Conservation (phyloP, 2,329 filamentous ascomycete species). For the Colletotrichum melonis region DNA sequence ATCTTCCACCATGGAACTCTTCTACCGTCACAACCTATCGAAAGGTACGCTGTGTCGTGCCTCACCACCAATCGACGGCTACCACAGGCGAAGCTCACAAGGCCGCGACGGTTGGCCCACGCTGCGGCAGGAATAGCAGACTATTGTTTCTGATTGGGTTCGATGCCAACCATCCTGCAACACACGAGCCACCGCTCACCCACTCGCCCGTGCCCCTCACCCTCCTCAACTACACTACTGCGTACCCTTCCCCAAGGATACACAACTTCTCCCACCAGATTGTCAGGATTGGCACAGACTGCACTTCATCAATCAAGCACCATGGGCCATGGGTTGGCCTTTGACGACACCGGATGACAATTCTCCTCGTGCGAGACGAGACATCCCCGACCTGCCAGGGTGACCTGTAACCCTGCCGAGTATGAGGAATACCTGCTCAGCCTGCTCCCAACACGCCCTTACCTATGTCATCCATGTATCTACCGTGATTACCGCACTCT, state of each 20-base stretch:
- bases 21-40: neutral
- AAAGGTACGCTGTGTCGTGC: neutral
- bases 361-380: conserved; percentile 28
- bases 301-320: neutral
- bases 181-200: conserved; percentile 32
- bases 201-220: conserved; percentile 13
- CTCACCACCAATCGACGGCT: neutral
- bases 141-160: conserved; percentile 38
- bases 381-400: conserved; percentile 3
- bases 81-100: neutral
- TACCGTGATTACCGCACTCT: conserved; percentile 24
- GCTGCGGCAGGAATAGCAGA: conserved; percentile 30
- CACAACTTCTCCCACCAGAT: conserved; percentile 19
- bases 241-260: neutral
- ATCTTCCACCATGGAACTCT: neutral
- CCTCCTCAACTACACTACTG: conserved; percentile 2
- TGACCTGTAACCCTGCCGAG: neutral
- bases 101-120: neutral
- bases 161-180: conserved; percentile 22
- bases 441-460: neutral
- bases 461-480: neutral
- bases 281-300: conserved; percentile 31
- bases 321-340: conserved; percentile 26
- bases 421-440: neutral
- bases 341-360: conserved; percentile 30